phyloP scores from a whole-genome alignment of 805 yeast species.

The Metschnikowia henanensis region DNA sequence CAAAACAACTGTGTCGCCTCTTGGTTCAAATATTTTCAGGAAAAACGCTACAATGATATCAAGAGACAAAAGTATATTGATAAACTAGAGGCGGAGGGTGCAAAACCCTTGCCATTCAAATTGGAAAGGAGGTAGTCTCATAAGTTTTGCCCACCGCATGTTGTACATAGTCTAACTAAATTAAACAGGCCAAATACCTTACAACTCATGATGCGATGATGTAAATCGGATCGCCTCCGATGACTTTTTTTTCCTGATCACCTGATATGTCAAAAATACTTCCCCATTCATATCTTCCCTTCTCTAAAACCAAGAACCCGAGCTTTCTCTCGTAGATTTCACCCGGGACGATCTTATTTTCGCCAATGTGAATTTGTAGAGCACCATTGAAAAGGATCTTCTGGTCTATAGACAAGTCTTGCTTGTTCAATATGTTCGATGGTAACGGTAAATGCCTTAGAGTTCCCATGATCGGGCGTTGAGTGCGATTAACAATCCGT shows the following conservation, averaged over 20 bases:
- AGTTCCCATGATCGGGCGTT: constrained; percentile 48
- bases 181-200: not conserved
- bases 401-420: constrained; percentile 43
- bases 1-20: constrained; percentile 77
- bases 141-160: not conserved
- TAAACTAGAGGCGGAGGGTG: constrained; percentile 69
- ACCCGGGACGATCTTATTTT: constrained; percentile 41
- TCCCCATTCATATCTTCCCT: constrained; percentile 85
- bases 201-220: constrained; percentile 24
- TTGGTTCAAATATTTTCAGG: constrained; percentile 90
- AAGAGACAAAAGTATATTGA: constrained; percentile 66
- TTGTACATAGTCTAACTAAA: constrained; percentile 11
- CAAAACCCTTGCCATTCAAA: constrained; percentile 28
- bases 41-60: constrained; percentile 78
- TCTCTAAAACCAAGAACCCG: constrained; percentile 65
- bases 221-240: constrained; percentile 34
- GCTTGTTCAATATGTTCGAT: constrained; percentile 11
- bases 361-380: constrained; percentile 53
- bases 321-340: constrained; percentile 43
- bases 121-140: constrained; percentile 23
- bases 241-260: constrained; percentile 19
- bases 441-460: constrained; percentile 58
- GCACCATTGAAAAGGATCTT: constrained; percentile 72
- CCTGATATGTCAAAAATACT: constrained; percentile 30
- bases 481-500: constrained; percentile 49